phyloP scores from a whole-genome alignment of 2,329 filamentous ascomycete species.

The Xylariaceae sp. region DNA sequence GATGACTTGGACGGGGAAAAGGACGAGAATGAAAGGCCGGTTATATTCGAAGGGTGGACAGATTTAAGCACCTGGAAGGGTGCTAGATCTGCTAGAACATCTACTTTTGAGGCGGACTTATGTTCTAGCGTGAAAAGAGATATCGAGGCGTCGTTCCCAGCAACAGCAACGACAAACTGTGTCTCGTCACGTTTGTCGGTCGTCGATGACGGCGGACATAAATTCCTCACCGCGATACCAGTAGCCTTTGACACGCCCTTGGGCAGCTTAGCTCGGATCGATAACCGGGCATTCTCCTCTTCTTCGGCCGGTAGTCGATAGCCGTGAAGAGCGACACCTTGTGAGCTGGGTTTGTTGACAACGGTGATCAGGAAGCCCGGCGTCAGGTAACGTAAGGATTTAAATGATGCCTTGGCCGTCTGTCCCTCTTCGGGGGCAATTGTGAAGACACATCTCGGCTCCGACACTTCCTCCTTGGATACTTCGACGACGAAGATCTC shows the following conservation, averaged over 20 bases:
- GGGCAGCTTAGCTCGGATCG: constrained; percentile 61
- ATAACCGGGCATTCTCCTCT: constrained; percentile 50
- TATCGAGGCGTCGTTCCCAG: constrained; percentile 78
- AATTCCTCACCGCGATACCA: constrained; percentile 73
- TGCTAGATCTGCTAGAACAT: constrained; percentile 55
- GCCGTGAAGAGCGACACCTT: constrained; percentile 59
- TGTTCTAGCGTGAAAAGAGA: constrained; percentile 79
- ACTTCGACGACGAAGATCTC: constrained; percentile 69
- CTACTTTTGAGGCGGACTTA: constrained; percentile 47
- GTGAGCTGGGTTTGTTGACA: constrained; percentile 61
- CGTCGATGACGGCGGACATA: constrained; percentile 59
- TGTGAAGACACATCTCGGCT: constrained; percentile 58
- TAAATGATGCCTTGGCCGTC: constrained; percentile 53
- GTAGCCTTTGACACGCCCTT: constrained; percentile 73
- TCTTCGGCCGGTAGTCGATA: constrained; percentile 52
- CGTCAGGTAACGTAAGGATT: constrained; percentile 62
- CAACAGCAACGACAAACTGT: constrained; percentile 80
- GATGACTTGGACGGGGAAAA: constrained; percentile 56
- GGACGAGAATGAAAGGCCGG: constrained; percentile 59
- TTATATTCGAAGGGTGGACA: constrained; percentile 62
- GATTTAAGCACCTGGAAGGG: constrained; percentile 56
- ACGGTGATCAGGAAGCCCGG: constrained; percentile 60
- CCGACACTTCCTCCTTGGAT: constrained; percentile 44
- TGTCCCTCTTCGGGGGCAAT: constrained; percentile 52
- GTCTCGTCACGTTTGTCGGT: constrained; percentile 60